These are phyloP conservation scores for Colletotrichum lupini DNA, from an alignment of 2,329 filamentous ascomycete species.

Conservation along the genomic window DNA sequence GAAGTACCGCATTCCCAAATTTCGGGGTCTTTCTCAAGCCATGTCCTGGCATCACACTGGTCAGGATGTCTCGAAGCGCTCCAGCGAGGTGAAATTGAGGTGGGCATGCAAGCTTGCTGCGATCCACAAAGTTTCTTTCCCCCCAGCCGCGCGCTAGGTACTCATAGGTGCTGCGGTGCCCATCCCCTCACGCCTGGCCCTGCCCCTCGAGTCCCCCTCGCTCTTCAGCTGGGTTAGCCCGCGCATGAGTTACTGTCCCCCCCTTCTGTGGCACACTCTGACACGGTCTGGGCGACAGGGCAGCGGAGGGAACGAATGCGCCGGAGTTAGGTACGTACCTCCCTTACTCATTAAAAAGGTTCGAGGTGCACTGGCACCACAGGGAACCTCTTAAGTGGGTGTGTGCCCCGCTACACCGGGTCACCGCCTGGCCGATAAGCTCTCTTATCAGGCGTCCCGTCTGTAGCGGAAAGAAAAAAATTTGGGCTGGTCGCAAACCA, in stretches of 20 bases:
- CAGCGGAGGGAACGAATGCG: background rate
- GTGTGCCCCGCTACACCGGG: background rate
- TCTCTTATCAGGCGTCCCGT: constrained; percentile 7
- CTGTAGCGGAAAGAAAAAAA: background rate
- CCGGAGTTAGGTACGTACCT: background rate
- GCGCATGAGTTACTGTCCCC: background rate
- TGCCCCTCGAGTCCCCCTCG: background rate
- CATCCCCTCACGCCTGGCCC: background rate
- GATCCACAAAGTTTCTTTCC: constrained; percentile 32
- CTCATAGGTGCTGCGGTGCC: background rate
- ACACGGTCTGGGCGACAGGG: background rate
- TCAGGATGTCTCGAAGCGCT: background rate
- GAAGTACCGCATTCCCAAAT: background rate
- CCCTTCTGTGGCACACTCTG: background rate
- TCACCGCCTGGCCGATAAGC: constrained; percentile 20
- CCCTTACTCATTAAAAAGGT: background rate
- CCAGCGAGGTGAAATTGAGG: constrained; percentile 7
- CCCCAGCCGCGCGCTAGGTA: constrained; percentile 9
- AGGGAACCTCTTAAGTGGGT: background rate
- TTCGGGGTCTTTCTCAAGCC: background rate
- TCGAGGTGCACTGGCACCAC: background rate
- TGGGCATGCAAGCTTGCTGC: constrained; percentile 26
- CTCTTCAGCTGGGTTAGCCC: background rate
- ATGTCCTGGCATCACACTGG: background rate
- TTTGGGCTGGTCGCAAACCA: background rate